A percentile compares a stretch with the other conserved stretches of the same genome.
Conservation (phyloP, 1,139 yeast genomes). For the Wickerhamiella infanticola region DNA sequence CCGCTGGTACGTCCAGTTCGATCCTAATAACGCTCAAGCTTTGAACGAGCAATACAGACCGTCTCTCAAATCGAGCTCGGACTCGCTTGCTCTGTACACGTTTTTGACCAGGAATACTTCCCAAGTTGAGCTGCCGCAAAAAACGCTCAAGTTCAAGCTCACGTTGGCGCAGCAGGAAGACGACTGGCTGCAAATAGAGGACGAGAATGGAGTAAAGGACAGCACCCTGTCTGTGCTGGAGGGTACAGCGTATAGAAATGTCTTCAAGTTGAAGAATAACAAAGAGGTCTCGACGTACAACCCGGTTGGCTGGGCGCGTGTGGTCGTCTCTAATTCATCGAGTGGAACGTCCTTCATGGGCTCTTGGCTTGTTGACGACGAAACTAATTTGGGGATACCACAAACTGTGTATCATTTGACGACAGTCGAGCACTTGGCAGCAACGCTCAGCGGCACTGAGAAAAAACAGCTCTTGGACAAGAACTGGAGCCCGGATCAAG, state of each 20-base stretch:
- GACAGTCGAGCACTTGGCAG: conserved; percentile 2
- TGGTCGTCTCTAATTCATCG: conserved; percentile 15
- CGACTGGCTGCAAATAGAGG: background rate
- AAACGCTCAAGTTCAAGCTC: conserved; percentile 17
- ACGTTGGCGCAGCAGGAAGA: conserved; percentile 17
- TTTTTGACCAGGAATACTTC: conserved; percentile 17
- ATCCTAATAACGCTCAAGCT: conserved; percentile 13
- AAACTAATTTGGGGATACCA: conserved; percentile 21
- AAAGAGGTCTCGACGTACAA: conserved; percentile 11
- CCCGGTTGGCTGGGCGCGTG: conserved; percentile 24
- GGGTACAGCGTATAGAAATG: conserved; percentile 21
- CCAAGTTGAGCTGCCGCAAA: conserved; percentile 18
- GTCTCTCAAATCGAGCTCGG: background rate
- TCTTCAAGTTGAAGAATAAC: conserved; percentile 13
- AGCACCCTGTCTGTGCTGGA: conserved; percentile 7
- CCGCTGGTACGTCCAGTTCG: conserved; percentile 22
- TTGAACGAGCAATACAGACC: conserved; percentile 13
- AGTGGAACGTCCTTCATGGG: conserved; percentile 16
- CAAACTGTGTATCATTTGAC: conserved; percentile 19
- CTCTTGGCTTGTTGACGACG: conserved; percentile 24
- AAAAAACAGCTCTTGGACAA: conserved; percentile 6
- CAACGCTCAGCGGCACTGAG: conserved; percentile 9
- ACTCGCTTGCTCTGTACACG: conserved; percentile 11
- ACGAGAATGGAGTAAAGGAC: background rate
- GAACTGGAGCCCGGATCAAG: conserved; percentile 13